Conservation (phyloP, 257 asterid species). For the Solanum infundibuliforme region DNA sequence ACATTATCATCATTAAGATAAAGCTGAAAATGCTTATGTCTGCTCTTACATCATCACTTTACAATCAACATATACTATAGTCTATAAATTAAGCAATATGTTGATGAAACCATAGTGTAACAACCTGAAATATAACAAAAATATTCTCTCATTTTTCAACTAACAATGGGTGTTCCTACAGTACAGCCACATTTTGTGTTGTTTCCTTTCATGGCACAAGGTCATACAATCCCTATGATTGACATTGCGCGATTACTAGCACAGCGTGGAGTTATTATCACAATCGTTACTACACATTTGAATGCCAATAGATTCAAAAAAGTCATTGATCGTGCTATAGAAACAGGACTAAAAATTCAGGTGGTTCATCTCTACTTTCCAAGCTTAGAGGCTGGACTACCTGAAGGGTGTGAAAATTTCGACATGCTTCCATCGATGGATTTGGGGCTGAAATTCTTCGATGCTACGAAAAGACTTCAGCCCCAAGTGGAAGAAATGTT, state of each 20-base stretch:
- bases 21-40: not conserved
- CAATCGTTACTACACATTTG: conserved; percentile 10
- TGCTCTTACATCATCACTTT: conserved; percentile 1
- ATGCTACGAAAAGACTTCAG: conserved; percentile 1
- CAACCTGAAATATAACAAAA: not conserved
- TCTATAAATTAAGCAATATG: not conserved
- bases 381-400: conserved; percentile 13
- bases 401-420: conserved; percentile 16
- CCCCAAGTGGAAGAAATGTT: conserved; percentile 7
- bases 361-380: conserved; percentile 10
- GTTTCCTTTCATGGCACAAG: conserved; percentile 22
- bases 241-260: conserved; percentile 9
- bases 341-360: conserved; percentile 5
- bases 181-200: conserved; percentile 10
- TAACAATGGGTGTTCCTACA: not conserved
- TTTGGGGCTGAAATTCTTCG: conserved; percentile 3
- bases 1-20: not conserved
- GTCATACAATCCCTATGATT: conserved; percentile 16
- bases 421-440: conserved; percentile 16
- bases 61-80: not conserved
- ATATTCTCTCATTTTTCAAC: not conserved
- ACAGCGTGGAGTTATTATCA: not conserved
- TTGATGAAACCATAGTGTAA: not conserved
- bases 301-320: conserved; percentile 8
- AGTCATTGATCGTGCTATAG: not conserved